Percentiles rank a stretch among this genome's conserved stretches.
phyloP scores from a whole-genome alignment of 345 rosid species.

The Gossypium raimondii region DNA sequence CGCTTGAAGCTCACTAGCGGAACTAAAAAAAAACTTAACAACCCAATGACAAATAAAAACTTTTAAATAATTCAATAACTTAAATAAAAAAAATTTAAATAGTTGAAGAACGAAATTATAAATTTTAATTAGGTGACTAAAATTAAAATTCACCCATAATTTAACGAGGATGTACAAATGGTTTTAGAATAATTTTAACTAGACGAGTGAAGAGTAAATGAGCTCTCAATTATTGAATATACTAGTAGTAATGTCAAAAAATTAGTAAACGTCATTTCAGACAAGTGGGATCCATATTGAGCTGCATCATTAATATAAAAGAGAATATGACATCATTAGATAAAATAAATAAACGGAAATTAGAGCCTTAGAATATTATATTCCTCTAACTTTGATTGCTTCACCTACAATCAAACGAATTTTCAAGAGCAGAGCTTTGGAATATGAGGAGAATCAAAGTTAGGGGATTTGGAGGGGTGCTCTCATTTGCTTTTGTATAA shows the following conservation, averaged over 20 bases:
- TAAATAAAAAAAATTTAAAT: no score
- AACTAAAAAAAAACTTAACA: no score
- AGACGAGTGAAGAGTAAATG: neutral
- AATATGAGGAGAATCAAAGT: neutral
- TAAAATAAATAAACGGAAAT: neutral
- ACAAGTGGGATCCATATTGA: neutral
- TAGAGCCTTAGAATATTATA: neutral
- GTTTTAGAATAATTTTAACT: neutral
- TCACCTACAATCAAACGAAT: neutral
- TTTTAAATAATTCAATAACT: no score
- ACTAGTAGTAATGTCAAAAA: neutral
- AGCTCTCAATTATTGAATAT: constrained; percentile 5
- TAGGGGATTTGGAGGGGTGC: neutral
- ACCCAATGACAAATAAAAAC: no score
- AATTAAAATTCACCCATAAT: no score
- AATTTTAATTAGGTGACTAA: no score
- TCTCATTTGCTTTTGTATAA: neutral
- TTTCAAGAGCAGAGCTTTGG: constrained; percentile 8
- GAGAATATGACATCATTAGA: neutral
- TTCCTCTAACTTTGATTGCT: neutral
- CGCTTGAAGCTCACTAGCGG: no score
- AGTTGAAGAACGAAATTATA: no score
- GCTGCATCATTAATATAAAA: neutral
- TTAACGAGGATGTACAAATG: no score
- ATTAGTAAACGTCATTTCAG: neutral